Percentiles rank a stretch among this genome's conserved stretches.
These are phyloP conservation scores for Fusarium domesticum DNA, from an alignment of 2,329 filamentous ascomycete genomes.

Conservation along the genomic window DNA sequence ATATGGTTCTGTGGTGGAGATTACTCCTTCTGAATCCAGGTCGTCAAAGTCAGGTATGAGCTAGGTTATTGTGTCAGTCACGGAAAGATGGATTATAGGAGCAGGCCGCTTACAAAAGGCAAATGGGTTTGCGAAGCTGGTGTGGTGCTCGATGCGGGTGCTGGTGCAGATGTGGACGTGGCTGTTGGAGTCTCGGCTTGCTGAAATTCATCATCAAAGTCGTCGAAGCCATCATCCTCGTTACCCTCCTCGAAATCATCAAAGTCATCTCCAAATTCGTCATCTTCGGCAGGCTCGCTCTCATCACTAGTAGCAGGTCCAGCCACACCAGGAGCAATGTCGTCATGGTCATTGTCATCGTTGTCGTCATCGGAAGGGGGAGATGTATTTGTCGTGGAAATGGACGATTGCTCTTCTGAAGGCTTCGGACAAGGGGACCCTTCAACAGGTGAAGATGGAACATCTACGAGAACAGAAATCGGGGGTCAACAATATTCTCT, in stretches of 20 bases:
- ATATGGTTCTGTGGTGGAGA: slow-evolving; percentile 61
- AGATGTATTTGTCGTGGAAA: slow-evolving; percentile 13
- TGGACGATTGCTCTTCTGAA: slow-evolving; percentile 31
- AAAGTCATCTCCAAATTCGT: slow-evolving; percentile 58
- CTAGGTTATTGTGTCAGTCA: slow-evolving; percentile 42
- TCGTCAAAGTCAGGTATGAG: slow-evolving; percentile 66
- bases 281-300: slow-evolving; percentile 33
- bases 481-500: slow-evolving; percentile 25
- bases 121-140: slow-evolving; percentile 39
- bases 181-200: slow-evolving; percentile 41
- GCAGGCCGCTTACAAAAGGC: slow-evolving; percentile 50
- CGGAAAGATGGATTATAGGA: too few species aligned
- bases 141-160: slow-evolving; percentile 28
- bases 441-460: slow-evolving; percentile 27
- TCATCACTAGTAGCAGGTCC: slow-evolving; percentile 30
- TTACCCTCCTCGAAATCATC: slow-evolving; percentile 62
- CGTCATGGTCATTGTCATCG: slow-evolving; percentile 14
- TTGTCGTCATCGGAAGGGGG: slow-evolving; percentile 16
- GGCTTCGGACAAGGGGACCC: slow-evolving; percentile 29
- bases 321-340: slow-evolving; percentile 19
- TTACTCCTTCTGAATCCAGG: slow-evolving; percentile 59
- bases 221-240: slow-evolving; percentile 58
- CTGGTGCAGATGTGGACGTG: slow-evolving; percentile 21
- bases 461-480: slow-evolving; percentile 27
- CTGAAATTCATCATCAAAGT: slow-evolving; percentile 72